These are phyloP conservation scores for Mycena albidolilacea DNA, from an alignment of 768 basidiomycete genomes.

Conservation along the genomic window DNA sequence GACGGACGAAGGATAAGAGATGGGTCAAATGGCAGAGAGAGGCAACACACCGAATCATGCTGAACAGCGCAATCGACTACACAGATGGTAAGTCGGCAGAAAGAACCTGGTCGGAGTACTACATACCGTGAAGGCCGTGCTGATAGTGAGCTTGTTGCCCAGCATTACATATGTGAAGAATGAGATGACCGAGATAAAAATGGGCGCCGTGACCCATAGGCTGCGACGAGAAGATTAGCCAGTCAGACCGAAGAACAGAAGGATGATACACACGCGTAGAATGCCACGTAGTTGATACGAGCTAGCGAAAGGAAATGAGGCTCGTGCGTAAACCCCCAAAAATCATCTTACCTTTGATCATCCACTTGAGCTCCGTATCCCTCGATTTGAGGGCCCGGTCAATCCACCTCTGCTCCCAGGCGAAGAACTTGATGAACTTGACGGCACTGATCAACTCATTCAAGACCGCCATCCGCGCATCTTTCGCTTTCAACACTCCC, in stretches of 20 bases:
- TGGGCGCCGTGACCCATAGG: slow-evolving; percentile 78
- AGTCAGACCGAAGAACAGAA: slow-evolving; percentile 68
- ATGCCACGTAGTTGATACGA: slow-evolving; percentile 81
- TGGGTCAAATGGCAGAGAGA: not conserved
- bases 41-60: slow-evolving; percentile 77
- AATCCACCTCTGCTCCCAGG: slow-evolving; percentile 87
- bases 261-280: slow-evolving; percentile 47
- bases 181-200: slow-evolving; percentile 84
- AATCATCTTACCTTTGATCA: slow-evolving; percentile 70
- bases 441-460: slow-evolving; percentile 85
- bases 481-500: slow-evolving; percentile 72
- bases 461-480: slow-evolving; percentile 84
- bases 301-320: slow-evolving; percentile 52
- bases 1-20: slow-evolving; percentile 9
- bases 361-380: slow-evolving; percentile 80
- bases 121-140: slow-evolving; percentile 85
- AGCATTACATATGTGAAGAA: slow-evolving; percentile 82
- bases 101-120: not conserved
- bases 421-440: slow-evolving; percentile 89
- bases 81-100: not conserved
- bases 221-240: slow-evolving; percentile 67
- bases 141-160: slow-evolving; percentile 82
- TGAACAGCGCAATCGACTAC: slow-evolving; percentile 85
- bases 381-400: slow-evolving; percentile 74
- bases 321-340: not conserved